A percentile compares a stretch with the other conserved stretches of the same genome.
Conservation (phyloP, 192 early-diverging fungal species). For the Backusella australiensis region DNA sequence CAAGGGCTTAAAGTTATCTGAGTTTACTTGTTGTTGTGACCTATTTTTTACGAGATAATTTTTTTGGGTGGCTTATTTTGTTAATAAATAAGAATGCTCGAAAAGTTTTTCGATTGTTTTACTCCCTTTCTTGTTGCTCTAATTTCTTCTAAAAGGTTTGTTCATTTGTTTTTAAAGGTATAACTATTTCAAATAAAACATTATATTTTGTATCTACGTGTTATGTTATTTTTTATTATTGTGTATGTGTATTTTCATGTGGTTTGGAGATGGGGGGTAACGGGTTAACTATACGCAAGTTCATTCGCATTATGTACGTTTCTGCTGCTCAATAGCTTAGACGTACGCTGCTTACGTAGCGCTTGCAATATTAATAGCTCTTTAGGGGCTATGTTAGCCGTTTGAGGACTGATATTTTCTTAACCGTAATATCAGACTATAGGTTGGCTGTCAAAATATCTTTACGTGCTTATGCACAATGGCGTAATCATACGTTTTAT, state of each 20-base stretch:
- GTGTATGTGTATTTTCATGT: neutral
- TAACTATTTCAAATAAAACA: neutral
- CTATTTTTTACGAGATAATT: neutral
- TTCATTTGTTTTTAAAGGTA: neutral
- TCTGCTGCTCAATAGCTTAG: conserved; percentile 8
- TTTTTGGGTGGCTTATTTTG: neutral
- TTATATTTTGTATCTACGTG: neutral
- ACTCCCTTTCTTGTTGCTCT: neutral
- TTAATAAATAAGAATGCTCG: neutral
- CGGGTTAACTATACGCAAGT: conserved; percentile 2
- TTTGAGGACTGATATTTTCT: conserved; percentile 12
- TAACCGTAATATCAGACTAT: conserved; percentile 11
- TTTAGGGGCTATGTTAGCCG: neutral
- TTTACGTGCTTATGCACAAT: neutral
- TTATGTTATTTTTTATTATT: neutral
- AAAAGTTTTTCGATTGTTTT: neutral
- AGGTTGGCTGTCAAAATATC: conserved; percentile 16
- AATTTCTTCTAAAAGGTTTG: neutral
- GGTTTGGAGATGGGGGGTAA: neutral
- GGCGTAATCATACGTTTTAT: neutral
- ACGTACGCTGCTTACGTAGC: conserved; percentile 13
- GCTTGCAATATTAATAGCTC: conserved; percentile 12
- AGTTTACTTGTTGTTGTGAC: neutral
- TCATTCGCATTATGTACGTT: conserved; percentile 15
- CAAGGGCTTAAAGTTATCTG: neutral